Percentiles rank a stretch among this genome's conserved stretches.
phyloP scores from a whole-genome alignment of 176 grass and related monocot genomes.

The Zoysia japonica region DNA sequence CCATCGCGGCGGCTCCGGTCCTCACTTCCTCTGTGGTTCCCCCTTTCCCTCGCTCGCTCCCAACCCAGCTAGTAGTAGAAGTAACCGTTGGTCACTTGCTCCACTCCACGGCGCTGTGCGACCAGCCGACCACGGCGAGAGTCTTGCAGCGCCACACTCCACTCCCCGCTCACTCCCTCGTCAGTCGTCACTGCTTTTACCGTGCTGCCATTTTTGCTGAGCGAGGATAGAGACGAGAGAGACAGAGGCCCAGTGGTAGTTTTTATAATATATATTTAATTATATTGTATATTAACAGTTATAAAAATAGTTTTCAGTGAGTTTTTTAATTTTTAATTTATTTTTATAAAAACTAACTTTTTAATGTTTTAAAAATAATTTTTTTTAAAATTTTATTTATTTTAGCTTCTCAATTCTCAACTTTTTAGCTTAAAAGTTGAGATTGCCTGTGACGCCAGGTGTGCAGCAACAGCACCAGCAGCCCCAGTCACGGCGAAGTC shows the following conservation, averaged over 20 bases:
- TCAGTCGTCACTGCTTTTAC: neutral
- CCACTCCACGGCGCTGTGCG: too few relatives aligned
- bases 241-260: too few relatives aligned
- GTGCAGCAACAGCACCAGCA: neutral
- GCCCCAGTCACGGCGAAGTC: neutral
- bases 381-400: too few relatives aligned
- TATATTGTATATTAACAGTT: too few relatives aligned
- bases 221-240: neutral
- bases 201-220: conserved; percentile 7
- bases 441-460: conserved; percentile 20
- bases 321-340: too few relatives aligned
- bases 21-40: neutral
- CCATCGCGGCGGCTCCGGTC: conserved; percentile 30
- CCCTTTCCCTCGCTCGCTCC: neutral
- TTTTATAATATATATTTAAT: too few relatives aligned
- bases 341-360: too few relatives aligned
- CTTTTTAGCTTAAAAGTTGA: too few relatives aligned
- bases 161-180: neutral
- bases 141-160: neutral
- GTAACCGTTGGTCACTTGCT: conserved; percentile 4
- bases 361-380: too few relatives aligned
- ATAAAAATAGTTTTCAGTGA: too few relatives aligned
- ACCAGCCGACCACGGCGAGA: neutral
- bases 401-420: too few relatives aligned
- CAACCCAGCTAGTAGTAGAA: neutral